These are phyloP conservation scores for Akanthomyces uredinophilus DNA, from an alignment of 2,329 filamentous ascomycete species.

Conservation along the genomic window DNA sequence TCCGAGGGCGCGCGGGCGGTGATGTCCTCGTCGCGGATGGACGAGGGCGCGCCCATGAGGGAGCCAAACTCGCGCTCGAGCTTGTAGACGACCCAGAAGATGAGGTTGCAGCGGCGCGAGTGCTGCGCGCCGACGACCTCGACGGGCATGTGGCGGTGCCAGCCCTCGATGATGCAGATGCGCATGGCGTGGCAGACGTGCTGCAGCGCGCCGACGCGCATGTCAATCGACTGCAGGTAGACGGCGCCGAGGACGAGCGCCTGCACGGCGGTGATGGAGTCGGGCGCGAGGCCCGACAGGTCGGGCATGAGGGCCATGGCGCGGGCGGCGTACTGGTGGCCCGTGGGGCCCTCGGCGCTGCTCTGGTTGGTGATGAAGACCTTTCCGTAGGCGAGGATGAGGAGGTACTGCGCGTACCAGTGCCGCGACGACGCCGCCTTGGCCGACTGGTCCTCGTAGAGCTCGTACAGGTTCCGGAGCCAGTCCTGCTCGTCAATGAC, in stretches of 20 bases:
- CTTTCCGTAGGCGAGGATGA: constrained; percentile 30
- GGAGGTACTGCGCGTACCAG: constrained; percentile 30
- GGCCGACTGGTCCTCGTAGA: constrained; percentile 20
- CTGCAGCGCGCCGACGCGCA: constrained; percentile 30
- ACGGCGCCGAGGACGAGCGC: constrained; percentile 28
- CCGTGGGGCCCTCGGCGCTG: constrained; percentile 26
- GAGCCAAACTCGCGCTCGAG: constrained; percentile 25
- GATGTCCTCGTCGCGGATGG: constrained; percentile 27
- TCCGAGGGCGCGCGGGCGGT: constrained; percentile 26
- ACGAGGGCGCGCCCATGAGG: constrained; percentile 24
- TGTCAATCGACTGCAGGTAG: constrained; percentile 32
- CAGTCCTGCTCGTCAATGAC: constrained; percentile 22
- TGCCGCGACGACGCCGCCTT: constrained; percentile 19
- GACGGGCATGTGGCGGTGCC: constrained; percentile 24
- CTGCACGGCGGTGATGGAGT: constrained; percentile 28
- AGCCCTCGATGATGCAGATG: constrained; percentile 28
- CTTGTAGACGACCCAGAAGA: constrained; percentile 29
- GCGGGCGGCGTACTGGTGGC: constrained; percentile 33
- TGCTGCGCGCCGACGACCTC: constrained; percentile 20
- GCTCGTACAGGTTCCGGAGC: constrained; percentile 18
- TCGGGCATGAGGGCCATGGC: constrained; percentile 36
- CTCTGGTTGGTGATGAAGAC: constrained; percentile 24
- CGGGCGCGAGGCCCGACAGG: constrained; percentile 26
- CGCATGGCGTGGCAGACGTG: constrained; percentile 31
- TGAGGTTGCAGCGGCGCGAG: constrained; percentile 24